Evolutionary conservation across 208 protist genomes (phyloP).

Genomic region (Crithidia bombi): DNA sequence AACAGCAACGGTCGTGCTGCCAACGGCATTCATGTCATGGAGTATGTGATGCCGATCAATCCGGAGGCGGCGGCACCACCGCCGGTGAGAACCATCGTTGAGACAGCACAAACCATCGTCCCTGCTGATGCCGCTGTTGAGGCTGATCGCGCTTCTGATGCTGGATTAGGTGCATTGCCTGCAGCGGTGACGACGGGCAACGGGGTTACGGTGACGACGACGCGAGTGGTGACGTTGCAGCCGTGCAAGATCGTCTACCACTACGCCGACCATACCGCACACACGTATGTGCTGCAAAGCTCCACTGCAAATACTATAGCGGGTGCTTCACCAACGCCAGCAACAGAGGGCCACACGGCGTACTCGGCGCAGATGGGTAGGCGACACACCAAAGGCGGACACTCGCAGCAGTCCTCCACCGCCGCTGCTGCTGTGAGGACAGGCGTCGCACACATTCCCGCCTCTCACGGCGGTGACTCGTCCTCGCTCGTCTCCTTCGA

Average conservation of each 20-base stretch:
- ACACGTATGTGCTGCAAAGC: conserved; percentile 16
- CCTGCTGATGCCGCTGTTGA: neutral
- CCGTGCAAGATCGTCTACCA: conserved; percentile 23
- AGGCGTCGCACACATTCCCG: neutral
- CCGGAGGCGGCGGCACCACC: conserved; percentile 1
- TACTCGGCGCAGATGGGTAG: neutral
- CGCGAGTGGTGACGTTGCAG: conserved; percentile 20
- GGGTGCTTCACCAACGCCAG: neutral
- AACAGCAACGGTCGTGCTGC: neutral
- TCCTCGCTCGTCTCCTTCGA: conserved; percentile 14
- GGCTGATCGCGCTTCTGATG: too few relatives aligned
- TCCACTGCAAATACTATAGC: neutral
- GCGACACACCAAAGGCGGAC: too few relatives aligned
- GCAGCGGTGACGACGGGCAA: too few relatives aligned
- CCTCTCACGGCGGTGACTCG: conserved; percentile 2
- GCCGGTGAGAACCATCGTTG: neutral
- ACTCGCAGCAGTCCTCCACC: neutral
- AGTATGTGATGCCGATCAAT: neutral
- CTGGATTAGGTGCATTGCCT: too few relatives aligned
- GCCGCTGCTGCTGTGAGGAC: neutral
- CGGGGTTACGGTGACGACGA: conserved; percentile 16
- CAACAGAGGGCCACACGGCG: neutral
- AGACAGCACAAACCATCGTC: neutral
- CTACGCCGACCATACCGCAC: conserved; percentile 20
- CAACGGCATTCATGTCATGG: neutral